Conservation (phyloP, 306 rosid genomes). For the Neltuma alba region DNA sequence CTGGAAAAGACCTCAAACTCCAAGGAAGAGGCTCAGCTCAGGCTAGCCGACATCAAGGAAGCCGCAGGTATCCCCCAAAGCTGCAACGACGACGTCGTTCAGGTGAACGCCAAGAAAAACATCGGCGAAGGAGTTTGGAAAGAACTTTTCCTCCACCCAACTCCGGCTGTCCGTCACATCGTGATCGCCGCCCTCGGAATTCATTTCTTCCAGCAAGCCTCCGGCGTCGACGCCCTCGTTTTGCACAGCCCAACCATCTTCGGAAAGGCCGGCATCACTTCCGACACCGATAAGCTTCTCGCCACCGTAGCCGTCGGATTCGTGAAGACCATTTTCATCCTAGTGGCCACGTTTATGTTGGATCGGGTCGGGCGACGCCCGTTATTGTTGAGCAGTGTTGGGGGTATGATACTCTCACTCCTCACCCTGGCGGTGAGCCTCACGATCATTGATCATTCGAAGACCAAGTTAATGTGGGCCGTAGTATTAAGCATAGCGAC, state of each 20-base stretch:
- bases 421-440: conserved; percentile 48
- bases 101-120: conserved; percentile 33
- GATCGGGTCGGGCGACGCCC: conserved; percentile 84
- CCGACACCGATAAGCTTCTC: conserved; percentile 42
- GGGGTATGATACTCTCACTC: conserved; percentile 62
- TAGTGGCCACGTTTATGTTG: conserved; percentile 70
- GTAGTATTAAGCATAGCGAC: conserved; percentile 47
- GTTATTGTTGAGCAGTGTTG: conserved; percentile 60
- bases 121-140: conserved; percentile 68
- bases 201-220: conserved; percentile 83
- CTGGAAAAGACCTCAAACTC: conserved; percentile 73
- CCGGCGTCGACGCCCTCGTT: conserved; percentile 86
- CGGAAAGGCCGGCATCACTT: conserved; percentile 62
- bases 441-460: conserved; percentile 47
- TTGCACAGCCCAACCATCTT: conserved; percentile 78
- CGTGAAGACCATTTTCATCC: conserved; percentile 61
- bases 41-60: conserved; percentile 70
- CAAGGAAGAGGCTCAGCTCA: conserved; percentile 53
- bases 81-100: conserved; percentile 61
- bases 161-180: conserved; percentile 75
- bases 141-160: conserved; percentile 63
- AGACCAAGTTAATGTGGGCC: conserved; percentile 53
- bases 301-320: conserved; percentile 87
- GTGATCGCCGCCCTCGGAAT: conserved; percentile 67
- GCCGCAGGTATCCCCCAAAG: conserved; percentile 71